These are phyloP conservation scores for Colletotrichum gloeosporioides DNA, from an alignment of 2,329 filamentous ascomycete species.

Conservation along the genomic window DNA sequence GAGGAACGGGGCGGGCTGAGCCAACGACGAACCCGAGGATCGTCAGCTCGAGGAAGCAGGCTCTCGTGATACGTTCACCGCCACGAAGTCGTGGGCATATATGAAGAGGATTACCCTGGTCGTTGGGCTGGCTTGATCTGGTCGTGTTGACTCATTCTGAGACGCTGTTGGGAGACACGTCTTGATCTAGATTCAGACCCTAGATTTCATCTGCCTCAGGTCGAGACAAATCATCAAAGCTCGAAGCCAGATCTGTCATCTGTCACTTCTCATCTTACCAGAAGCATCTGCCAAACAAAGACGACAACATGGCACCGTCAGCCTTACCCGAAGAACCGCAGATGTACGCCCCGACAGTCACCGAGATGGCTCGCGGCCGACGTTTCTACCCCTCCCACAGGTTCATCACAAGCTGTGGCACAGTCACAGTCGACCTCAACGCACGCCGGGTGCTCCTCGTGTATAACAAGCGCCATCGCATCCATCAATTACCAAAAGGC, in stretches of 20 bases:
- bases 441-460: constrained; percentile 45
- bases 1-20: not conserved
- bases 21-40: not conserved
- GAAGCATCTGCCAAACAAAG: not conserved
- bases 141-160: not conserved
- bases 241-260: not conserved
- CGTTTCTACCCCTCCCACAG: constrained; percentile 45
- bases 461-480: constrained; percentile 45
- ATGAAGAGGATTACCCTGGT: not conserved
- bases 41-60: not conserved
- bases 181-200: not conserved
- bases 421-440: constrained; percentile 46
- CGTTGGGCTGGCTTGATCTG: not conserved
- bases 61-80: constrained; percentile 5
- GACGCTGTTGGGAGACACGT: not conserved
- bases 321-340: not conserved
- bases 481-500: constrained; percentile 54
- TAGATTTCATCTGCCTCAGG: not conserved
- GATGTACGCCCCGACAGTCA: constrained; percentile 7
- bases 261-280: not conserved
- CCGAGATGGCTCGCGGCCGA: constrained; percentile 10
- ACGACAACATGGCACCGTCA: constrained; percentile 6
- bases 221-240: not conserved
- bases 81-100: not conserved
- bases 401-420: constrained; percentile 52